Evolutionary conservation across 1,284 basidiomycete species (phyloP).

Genomic region (Irpex sp.): DNA sequence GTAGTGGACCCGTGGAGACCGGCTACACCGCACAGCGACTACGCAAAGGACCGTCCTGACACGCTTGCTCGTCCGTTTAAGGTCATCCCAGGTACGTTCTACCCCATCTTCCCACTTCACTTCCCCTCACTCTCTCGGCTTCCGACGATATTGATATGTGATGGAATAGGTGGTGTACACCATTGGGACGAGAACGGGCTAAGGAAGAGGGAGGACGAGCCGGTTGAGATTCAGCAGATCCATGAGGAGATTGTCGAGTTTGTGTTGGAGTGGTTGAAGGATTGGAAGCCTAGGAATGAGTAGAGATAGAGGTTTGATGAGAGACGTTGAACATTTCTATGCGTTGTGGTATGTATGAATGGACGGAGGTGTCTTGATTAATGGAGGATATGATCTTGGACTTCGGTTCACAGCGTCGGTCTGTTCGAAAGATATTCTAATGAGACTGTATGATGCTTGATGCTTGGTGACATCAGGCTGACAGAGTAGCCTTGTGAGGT

Average conservation of each 20-base stretch:
- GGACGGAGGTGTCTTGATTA: too few relatives aligned
- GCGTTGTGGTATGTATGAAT: too few relatives aligned
- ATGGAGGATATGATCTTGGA: too few relatives aligned
- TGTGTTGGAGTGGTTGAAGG: slow-evolving; percentile 79
- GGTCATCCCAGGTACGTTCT: slow-evolving; percentile 72
- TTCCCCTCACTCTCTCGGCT: too few relatives aligned
- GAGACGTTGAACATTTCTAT: too few relatives aligned
- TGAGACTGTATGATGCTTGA: too few relatives aligned
- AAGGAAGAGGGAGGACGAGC: slow-evolving; percentile 63
- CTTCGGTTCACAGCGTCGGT: too few relatives aligned
- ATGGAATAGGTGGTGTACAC: slow-evolving; percentile 86
- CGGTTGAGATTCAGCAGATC: slow-evolving; percentile 74
- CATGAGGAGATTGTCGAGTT: slow-evolving; percentile 82
- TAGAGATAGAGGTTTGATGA: too few relatives aligned
- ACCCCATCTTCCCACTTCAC: background rate
- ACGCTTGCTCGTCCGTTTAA: slow-evolving; percentile 81
- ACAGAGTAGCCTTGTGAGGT: too few relatives aligned
- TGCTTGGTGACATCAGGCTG: too few relatives aligned
- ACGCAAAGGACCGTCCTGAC: slow-evolving; percentile 68
- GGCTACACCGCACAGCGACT: slow-evolving; percentile 80
- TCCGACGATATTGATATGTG: too few relatives aligned
- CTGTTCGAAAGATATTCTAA: too few relatives aligned
- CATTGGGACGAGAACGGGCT: slow-evolving; percentile 91
- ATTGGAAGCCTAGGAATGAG: slow-evolving; percentile 34
- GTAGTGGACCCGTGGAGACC: slow-evolving; percentile 89